Conservation (phyloP, 179 eudicot species). For the Corrigiola litoralis region DNA sequence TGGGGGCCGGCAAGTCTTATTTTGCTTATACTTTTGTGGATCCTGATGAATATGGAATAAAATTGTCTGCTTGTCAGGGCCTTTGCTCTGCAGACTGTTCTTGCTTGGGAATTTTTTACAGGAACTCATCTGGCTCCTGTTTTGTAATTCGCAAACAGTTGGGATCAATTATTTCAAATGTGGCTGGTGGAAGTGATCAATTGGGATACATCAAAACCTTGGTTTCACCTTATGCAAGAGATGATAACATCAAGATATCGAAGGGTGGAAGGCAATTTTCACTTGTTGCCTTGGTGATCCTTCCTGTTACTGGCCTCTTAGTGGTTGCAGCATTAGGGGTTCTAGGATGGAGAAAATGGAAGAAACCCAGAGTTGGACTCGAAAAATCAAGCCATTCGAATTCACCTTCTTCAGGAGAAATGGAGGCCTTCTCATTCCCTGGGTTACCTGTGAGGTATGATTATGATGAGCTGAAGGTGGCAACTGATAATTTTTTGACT, state of each 20-base stretch:
- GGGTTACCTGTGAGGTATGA: slow-evolving; percentile 63
- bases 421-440: slow-evolving; percentile 59
- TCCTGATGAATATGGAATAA: slow-evolving; percentile 39
- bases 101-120: slow-evolving; percentile 60
- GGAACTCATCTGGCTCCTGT: slow-evolving; percentile 57
- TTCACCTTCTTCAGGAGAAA: slow-evolving; percentile 40
- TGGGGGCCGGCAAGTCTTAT: slow-evolving; percentile 47
- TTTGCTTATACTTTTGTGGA: slow-evolving; percentile 37
- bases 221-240: slow-evolving; percentile 14
- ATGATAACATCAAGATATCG: background rate
- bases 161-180: slow-evolving; percentile 46
- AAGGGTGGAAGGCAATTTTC: slow-evolving; percentile 20
- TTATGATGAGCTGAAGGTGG: slow-evolving; percentile 48
- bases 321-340: slow-evolving; percentile 26
- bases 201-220: slow-evolving; percentile 52
- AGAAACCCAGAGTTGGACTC: slow-evolving; percentile 17
- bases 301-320: slow-evolving; percentile 43
- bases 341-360: slow-evolving; percentile 45
- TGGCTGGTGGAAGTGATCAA: slow-evolving; percentile 16
- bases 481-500: slow-evolving; percentile 57
- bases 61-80: slow-evolving; percentile 48
- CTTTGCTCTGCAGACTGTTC: slow-evolving; percentile 58
- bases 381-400: slow-evolving; percentile 16
- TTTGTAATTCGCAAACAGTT: slow-evolving; percentile 37
- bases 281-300: slow-evolving; percentile 41